Conservation (phyloP, 2,329 filamentous ascomycete genomes). For the Aspergillus alliaceus region DNA sequence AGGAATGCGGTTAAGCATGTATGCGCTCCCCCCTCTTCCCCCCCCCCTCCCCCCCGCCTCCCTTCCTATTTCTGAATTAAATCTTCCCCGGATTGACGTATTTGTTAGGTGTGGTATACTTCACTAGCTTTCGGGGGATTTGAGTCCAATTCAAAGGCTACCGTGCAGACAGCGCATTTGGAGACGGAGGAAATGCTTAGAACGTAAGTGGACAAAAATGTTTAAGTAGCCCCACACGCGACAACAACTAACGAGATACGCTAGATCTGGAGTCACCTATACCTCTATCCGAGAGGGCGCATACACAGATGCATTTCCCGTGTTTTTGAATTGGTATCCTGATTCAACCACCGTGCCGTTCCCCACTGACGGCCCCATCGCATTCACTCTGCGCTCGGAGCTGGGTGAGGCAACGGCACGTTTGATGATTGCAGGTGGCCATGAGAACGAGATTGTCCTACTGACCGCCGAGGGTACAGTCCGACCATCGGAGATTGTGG, state of each 20-base stretch:
- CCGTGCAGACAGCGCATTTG: constrained; percentile 61
- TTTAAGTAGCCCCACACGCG: too few relatives aligned
- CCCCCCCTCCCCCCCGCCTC: too few relatives aligned
- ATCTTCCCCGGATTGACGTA: background rate
- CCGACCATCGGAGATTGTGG: constrained; percentile 36
- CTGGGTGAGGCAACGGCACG: constrained; percentile 56
- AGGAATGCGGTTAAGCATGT: constrained; percentile 54
- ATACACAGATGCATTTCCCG: constrained; percentile 61
- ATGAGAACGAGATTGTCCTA: constrained; percentile 38
- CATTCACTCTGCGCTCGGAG: constrained; percentile 55
- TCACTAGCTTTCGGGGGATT: constrained; percentile 58
- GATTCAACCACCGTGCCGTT: constrained; percentile 30
- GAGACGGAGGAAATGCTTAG: constrained; percentile 56
- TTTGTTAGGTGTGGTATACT: constrained; percentile 52
- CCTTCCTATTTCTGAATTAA: background rate
- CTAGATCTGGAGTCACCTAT: constrained; percentile 46
- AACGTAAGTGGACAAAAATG: constrained; percentile 25
- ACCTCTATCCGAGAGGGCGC: constrained; percentile 60
- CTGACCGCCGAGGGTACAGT: constrained; percentile 40
- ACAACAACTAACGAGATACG: background rate
- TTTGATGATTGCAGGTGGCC: constrained; percentile 46
- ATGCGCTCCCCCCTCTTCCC: too few relatives aligned
- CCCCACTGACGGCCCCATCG: constrained; percentile 45
- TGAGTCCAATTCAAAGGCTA: constrained; percentile 41
- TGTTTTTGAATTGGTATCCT: constrained; percentile 53